These are phyloP conservation scores for Ceratocystis huliohia DNA, from an alignment of 2,329 filamentous ascomycete species.

Conservation along the genomic window DNA sequence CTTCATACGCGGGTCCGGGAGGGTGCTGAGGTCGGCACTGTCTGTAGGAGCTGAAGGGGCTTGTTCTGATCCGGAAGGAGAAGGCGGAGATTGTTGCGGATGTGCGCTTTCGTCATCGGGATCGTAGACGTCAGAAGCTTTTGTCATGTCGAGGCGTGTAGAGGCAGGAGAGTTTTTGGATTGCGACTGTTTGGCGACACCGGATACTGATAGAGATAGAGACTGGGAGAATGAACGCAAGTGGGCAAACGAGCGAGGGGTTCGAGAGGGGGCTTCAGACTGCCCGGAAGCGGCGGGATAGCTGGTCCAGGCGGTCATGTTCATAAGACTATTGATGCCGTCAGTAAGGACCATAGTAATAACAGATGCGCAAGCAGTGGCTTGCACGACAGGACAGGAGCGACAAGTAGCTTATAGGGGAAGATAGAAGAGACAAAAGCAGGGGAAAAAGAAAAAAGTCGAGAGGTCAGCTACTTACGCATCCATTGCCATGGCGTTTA, in stretches of 20 bases:
- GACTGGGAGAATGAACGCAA: slow-evolving; percentile 19
- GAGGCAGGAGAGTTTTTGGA: slow-evolving; percentile 8
- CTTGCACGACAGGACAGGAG: background rate
- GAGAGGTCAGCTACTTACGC: slow-evolving; percentile 1
- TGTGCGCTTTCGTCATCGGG: slow-evolving; percentile 19
- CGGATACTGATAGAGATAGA: slow-evolving; percentile 9
- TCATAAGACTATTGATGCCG: slow-evolving; percentile 36
- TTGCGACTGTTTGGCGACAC: background rate
- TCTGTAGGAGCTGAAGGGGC: slow-evolving; percentile 31
- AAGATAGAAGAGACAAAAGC: background rate
- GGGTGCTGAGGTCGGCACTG: slow-evolving; percentile 53
- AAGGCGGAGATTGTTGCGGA: slow-evolving; percentile 7
- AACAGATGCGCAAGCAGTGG: background rate
- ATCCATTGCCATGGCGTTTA: slow-evolving; percentile 5
- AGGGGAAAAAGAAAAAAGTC: background rate
- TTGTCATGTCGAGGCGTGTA: slow-evolving; percentile 13
- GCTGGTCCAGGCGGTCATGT: slow-evolving; percentile 41
- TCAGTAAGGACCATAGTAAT: slow-evolving; percentile 17
- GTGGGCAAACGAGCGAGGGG: slow-evolving; percentile 17
- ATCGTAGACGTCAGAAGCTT: slow-evolving; percentile 19
- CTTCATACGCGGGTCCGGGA: slow-evolving; percentile 51
- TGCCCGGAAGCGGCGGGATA: slow-evolving; percentile 24
- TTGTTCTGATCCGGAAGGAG: slow-evolving; percentile 8
- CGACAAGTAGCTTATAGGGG: no score
- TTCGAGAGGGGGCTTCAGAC: slow-evolving; percentile 16